Conservation (phyloP, 768 basidiomycete species). For the Suillus tomentosus region DNA sequence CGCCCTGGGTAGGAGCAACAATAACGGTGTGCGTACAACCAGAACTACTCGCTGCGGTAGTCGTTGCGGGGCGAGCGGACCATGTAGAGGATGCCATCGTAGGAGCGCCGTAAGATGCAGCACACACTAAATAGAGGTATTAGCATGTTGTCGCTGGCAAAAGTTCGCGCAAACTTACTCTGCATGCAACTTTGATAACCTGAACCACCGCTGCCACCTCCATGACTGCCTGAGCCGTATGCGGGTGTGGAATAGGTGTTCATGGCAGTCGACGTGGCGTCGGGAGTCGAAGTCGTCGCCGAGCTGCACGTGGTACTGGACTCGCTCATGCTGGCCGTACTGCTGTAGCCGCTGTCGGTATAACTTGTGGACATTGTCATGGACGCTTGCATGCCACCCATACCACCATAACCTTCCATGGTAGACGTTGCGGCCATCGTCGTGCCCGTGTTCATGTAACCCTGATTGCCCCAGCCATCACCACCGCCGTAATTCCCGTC, state of each 20-base stretch:
- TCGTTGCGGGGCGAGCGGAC: slow-evolving; percentile 22
- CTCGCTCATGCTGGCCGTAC: too few species aligned
- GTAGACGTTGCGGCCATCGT: slow-evolving; percentile 4
- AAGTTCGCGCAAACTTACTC: slow-evolving; percentile 43
- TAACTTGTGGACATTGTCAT: slow-evolving; percentile 7
- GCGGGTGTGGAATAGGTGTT: slow-evolving; percentile 42
- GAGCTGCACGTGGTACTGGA: neutral
- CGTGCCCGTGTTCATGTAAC: slow-evolving; percentile 2
- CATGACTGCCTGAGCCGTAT: slow-evolving; percentile 65
- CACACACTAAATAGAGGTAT: slow-evolving; percentile 52
- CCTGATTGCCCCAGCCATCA: neutral
- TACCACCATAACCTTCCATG: slow-evolving; percentile 3
- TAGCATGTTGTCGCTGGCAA: neutral
- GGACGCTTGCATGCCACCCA: neutral
- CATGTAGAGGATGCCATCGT: slow-evolving; percentile 25
- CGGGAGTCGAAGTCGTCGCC: neutral
- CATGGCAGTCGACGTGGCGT: slow-evolving; percentile 22
- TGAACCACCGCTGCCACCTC: slow-evolving; percentile 51
- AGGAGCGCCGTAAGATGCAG: slow-evolving; percentile 55
- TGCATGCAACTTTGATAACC: slow-evolving; percentile 68
- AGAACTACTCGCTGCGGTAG: slow-evolving; percentile 39
- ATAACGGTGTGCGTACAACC: slow-evolving; percentile 71
- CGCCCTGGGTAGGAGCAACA: slow-evolving; percentile 76
- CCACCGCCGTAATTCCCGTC: neutral
- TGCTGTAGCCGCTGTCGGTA: neutral